Base-by-base conservation (phyloP, 2,329 filamentous ascomycete species). In the Penicillium sp. region DNA sequence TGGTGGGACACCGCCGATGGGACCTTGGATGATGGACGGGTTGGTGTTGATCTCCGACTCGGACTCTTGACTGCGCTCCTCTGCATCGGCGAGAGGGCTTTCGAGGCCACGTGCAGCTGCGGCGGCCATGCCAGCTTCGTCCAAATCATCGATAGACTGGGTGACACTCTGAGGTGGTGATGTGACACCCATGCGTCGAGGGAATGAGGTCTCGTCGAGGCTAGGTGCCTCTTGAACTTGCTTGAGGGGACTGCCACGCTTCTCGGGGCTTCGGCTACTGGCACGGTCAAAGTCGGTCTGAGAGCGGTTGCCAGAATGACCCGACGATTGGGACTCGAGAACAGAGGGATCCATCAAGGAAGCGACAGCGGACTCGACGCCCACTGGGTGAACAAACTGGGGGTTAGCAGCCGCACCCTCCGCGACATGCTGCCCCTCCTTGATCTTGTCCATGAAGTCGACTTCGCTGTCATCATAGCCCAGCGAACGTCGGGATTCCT, bases 351-450 rank as follows among this genome's bases (percentile, higher is more conserved):
- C 91, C 67, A 95, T 89, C 6, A 98, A 80, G 16, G 93, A 97
- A 7, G 94, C 94, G 11, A 98, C 93, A 10, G 90, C 90, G 14
- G 93, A 97, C 75, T 97, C 93, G 0, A 96, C 87, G 2, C 85
- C 91, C 36, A 87, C 71, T 2, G 86, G 87, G 66, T 92, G 87
- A 3, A 96, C 83, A 69, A 92, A 89, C 65, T 91, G 83, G 2
- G 92, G 89, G 66, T 91, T 96, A 11, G 87, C 87, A 43, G 84
- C 89, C 49, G 85, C 85, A 27, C 85, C 89, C 19, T 85, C 86
- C 33, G 85, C 86, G 27, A 96, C 86, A 56, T 90, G 85, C 66
- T 91, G 89, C 35, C 87, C 88, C 22, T 87, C 82, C 35, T 85
- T 81, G 46, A 86, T 78, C 49, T 81, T 84, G 53, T 87, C 86